Conservation (phyloP, 2,329 filamentous ascomycete genomes). For the Aspergillus chevalieri region DNA sequence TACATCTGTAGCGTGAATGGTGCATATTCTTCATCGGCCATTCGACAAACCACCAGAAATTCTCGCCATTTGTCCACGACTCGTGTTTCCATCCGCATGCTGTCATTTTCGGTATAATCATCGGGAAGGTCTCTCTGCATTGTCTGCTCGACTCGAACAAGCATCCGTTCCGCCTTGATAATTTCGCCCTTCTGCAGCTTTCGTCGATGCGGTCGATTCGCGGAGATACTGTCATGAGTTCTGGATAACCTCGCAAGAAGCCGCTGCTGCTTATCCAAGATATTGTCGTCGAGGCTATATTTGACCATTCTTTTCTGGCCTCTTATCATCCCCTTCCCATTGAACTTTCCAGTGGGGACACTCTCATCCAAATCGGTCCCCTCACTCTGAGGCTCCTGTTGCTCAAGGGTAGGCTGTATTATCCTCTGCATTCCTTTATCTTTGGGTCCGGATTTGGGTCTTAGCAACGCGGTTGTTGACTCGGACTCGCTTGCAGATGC, state of each 20-base stretch:
- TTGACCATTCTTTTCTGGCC: constrained; percentile 32
- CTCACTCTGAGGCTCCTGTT: constrained; percentile 30
- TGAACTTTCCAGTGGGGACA: constrained; percentile 4
- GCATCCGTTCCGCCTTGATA: constrained; percentile 63
- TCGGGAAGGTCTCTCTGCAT: constrained; percentile 48
- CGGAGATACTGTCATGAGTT: constrained; percentile 31
- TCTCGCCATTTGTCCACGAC: constrained; percentile 61
- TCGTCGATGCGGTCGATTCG: constrained; percentile 27
- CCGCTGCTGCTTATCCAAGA: constrained; percentile 35
- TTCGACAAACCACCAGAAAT: constrained; percentile 56
- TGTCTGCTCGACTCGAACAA: constrained; percentile 55
- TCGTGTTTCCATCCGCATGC: constrained; percentile 52
- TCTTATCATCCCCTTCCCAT: constrained; percentile 1
- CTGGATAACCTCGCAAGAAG: constrained; percentile 33
- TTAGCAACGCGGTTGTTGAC: constrained; percentile 30
- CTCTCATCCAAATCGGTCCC: constrained; percentile 13
- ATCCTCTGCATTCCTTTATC: constrained; percentile 15
- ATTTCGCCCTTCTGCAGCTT: constrained; percentile 53
- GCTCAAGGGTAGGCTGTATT: constrained; percentile 19
- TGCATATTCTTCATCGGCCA: constrained; percentile 48
- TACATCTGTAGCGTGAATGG: constrained; percentile 56
- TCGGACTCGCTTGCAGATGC: constrained; percentile 23
- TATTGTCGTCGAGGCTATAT: constrained; percentile 41
- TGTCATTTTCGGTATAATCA: constrained; percentile 60
- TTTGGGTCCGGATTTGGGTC: constrained; percentile 12